Conservation (phyloP, 768 basidiomycete species). For the Clathrus columnatus region DNA sequence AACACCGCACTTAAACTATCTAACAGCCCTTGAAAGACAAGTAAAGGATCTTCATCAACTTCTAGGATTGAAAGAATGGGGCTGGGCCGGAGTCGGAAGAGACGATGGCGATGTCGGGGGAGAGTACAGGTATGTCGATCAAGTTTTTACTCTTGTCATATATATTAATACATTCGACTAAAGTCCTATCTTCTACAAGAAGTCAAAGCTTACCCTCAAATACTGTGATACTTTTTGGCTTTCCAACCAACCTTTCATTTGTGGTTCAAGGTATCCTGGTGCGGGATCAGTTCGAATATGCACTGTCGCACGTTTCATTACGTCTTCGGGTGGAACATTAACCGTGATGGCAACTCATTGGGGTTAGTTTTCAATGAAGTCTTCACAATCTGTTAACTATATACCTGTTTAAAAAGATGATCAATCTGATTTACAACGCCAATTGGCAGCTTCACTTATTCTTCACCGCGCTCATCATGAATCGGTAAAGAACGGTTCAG, state of each 20-base stretch:
- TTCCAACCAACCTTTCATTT: slow-evolving; percentile 40
- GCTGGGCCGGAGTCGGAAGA: slow-evolving; percentile 55
- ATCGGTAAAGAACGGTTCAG: slow-evolving; percentile 28
- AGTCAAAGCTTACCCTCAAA: slow-evolving; percentile 31
- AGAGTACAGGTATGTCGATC: slow-evolving; percentile 33
- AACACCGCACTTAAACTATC: not conserved
- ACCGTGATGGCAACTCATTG: slow-evolving; percentile 10
- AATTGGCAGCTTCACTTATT: slow-evolving; percentile 42
- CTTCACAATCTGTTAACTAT: not conserved
- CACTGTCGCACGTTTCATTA: slow-evolving; percentile 34
- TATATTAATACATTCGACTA: not conserved
- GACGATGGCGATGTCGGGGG: slow-evolving; percentile 47
- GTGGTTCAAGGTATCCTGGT: slow-evolving; percentile 40
- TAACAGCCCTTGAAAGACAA: slow-evolving; percentile 40
- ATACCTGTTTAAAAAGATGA: slow-evolving; percentile 43
- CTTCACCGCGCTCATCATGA: slow-evolving; percentile 43
- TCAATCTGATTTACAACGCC: slow-evolving; percentile 42
- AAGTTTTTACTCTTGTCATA: not conserved
- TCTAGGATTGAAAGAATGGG: slow-evolving; percentile 43
- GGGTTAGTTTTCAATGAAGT: slow-evolving; percentile 1
- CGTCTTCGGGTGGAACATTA: slow-evolving; percentile 12
- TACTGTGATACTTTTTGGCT: slow-evolving; percentile 47
- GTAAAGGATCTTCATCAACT: slow-evolving; percentile 46
- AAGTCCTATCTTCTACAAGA: slow-evolving; percentile 51
- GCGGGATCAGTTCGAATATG: slow-evolving; percentile 43